These are phyloP conservation scores for Plectranthus barbatus DNA, from an alignment of 257 asterid genomes.

Conservation along the genomic window DNA sequence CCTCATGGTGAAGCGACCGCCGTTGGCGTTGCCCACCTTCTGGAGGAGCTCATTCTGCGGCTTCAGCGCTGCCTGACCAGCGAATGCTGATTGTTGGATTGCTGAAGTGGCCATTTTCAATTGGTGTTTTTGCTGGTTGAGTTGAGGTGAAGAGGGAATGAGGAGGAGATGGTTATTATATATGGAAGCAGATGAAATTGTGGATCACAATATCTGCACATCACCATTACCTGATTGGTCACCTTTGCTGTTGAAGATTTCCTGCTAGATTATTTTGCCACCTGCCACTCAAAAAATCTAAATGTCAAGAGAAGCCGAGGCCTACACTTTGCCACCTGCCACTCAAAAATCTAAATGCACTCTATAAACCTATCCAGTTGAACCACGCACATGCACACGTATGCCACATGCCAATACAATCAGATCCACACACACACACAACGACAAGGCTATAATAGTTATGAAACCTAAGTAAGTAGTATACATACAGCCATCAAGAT, in stretches of 20 bases:
- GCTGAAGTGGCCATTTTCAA: constrained; percentile 58
- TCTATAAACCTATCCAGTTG: no score
- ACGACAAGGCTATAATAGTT: no score
- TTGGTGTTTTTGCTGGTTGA: neutral
- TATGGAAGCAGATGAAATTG: constrained; percentile 14
- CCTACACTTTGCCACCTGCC: no score
- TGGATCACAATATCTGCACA: constrained; percentile 36
- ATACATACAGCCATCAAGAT: no score
- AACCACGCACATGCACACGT: no score
- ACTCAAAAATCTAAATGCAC: no score
- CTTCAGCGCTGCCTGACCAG: constrained; percentile 57
- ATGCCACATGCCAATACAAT: no score
- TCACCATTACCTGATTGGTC: constrained; percentile 52
- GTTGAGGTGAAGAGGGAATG: neutral
- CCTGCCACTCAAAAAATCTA: constrained; percentile 18
- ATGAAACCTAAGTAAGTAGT: no score
- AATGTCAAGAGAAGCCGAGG: no score
- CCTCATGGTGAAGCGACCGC: constrained; percentile 82
- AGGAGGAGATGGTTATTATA: constrained; percentile 7
- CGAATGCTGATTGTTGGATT: constrained; percentile 66
- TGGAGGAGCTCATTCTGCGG: constrained; percentile 56
- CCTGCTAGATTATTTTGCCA: constrained; percentile 37
- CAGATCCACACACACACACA: no score
- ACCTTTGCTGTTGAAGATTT: constrained; percentile 31
- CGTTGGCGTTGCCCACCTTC: constrained; percentile 46